phyloP scores from a whole-genome alignment of 129 eudicot species.

The Arctium minus region DNA sequence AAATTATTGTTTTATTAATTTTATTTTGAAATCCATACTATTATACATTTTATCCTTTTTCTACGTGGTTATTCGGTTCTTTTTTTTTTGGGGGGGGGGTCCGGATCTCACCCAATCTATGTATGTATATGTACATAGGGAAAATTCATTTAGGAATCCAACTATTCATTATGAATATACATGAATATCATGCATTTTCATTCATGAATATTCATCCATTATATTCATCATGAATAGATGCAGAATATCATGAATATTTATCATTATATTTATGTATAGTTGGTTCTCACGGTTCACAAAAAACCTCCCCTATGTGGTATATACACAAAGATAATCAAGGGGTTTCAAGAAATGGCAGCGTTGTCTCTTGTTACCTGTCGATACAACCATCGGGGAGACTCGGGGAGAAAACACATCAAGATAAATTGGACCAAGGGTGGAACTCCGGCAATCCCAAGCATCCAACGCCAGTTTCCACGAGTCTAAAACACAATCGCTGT shows the following conservation, averaged over 20 bases:
- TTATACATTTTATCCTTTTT: not conserved
- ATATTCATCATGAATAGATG: not conserved
- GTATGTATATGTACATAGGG: not conserved
- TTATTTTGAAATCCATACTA: not conserved
- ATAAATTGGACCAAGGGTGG: conserved; percentile 64
- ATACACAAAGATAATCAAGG: not conserved
- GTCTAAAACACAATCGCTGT: conserved; percentile 31
- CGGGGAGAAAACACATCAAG: conserved; percentile 67
- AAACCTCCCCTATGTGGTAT: not conserved
- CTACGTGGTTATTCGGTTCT: not conserved
- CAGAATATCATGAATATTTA: not conserved
- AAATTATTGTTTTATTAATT: not conserved
- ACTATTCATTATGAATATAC: not conserved
- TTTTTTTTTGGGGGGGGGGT: not conserved
- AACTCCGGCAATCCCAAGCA: conserved; percentile 79
- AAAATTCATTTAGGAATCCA: not conserved
- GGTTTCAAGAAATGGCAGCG: not conserved
- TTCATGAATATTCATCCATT: not conserved
- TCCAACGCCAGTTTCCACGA: conserved; percentile 80
- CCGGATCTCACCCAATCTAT: not conserved
- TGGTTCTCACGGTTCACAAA: not conserved
- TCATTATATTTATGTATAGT: not conserved
- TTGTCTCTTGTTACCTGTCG: conserved; percentile 39
- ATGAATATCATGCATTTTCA: no score
- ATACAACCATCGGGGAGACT: conserved; percentile 86